phyloP scores from a whole-genome alignment of 345 rosid genomes.

The Ceriops decandra region DNA sequence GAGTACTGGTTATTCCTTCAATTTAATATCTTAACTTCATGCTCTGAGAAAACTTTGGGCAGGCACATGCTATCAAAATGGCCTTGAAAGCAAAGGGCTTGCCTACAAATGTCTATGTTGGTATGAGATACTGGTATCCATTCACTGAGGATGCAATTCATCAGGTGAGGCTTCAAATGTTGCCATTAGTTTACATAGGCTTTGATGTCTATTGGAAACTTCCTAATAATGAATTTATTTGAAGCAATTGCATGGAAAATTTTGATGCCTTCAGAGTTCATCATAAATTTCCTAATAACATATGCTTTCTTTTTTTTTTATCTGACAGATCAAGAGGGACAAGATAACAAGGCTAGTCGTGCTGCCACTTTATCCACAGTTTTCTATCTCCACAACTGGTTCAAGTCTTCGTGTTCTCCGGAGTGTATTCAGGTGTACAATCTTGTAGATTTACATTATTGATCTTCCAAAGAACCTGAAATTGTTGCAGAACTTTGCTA shows the following conservation, averaged over 20 bases:
- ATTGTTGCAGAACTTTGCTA: constrained; percentile 1
- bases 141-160: constrained; percentile 88
- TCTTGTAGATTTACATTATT: neutral
- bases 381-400: constrained; percentile 89
- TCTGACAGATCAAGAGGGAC: constrained; percentile 68
- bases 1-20: neutral
- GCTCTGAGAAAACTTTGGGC: constrained; percentile 14
- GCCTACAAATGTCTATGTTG: constrained; percentile 65
- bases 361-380: constrained; percentile 92
- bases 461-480: neutral
- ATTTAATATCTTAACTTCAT: neutral
- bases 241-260: neutral
- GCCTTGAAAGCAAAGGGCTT: constrained; percentile 63
- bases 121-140: constrained; percentile 90
- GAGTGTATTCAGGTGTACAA: constrained; percentile 53
- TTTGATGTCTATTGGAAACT: neutral
- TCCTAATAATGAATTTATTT: neutral
- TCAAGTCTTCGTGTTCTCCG: constrained; percentile 85
- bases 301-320: neutral
- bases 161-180: constrained; percentile 43
- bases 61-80: constrained; percentile 66
- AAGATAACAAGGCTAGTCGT: constrained; percentile 78
- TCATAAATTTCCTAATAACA: neutral
- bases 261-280: neutral
- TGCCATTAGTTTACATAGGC: neutral